Conservation (phyloP, 441 rosid genomes). For the Breynia disticha region DNA sequence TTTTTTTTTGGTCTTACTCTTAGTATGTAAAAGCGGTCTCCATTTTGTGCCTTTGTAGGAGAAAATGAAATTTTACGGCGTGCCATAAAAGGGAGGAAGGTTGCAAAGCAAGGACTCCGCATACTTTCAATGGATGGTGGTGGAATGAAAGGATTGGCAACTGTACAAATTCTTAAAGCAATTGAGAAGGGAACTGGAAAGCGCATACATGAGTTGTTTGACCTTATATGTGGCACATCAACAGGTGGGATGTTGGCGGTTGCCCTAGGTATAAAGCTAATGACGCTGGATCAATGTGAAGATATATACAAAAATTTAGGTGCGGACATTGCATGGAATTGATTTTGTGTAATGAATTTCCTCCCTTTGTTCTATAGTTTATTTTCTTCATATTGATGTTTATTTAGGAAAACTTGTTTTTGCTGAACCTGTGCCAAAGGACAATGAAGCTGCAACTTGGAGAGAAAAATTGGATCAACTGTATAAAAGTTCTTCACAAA, state of each 20-base stretch:
- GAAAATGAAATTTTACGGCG: slow-evolving; percentile 92
- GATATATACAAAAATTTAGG: slow-evolving; percentile 98
- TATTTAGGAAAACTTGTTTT: slow-evolving; percentile 87
- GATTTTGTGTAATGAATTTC: background rate
- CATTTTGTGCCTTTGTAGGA: slow-evolving; percentile 41
- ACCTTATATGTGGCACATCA: slow-evolving; percentile 97
- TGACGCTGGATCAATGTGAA: slow-evolving; percentile 82
- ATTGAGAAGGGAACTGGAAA: slow-evolving; percentile 95
- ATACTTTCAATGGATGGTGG: slow-evolving; percentile 99
- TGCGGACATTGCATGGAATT: slow-evolving; percentile 18
- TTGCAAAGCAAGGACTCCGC: slow-evolving; percentile 85
- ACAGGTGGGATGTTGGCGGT: slow-evolving; percentile 98
- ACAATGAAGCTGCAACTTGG: slow-evolving; percentile 98
- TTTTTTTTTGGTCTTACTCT: slow-evolving; percentile 5
- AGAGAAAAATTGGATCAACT: slow-evolving; percentile 95
- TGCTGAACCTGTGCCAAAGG: slow-evolving; percentile 92
- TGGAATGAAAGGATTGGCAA: slow-evolving; percentile 99
- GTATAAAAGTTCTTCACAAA: slow-evolving; percentile 95
- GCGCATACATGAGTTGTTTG: slow-evolving; percentile 90
- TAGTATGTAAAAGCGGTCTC: too few species aligned
- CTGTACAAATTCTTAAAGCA: slow-evolving; percentile 92
- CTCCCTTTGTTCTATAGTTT: slow-evolving; percentile 12
- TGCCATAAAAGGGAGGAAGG: slow-evolving; percentile 78
- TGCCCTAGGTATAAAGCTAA: slow-evolving; percentile 89
- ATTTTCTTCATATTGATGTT: too few species aligned